Conservation (phyloP, 2,329 filamentous ascomycete genomes). For the Neonectria faginata region DNA sequence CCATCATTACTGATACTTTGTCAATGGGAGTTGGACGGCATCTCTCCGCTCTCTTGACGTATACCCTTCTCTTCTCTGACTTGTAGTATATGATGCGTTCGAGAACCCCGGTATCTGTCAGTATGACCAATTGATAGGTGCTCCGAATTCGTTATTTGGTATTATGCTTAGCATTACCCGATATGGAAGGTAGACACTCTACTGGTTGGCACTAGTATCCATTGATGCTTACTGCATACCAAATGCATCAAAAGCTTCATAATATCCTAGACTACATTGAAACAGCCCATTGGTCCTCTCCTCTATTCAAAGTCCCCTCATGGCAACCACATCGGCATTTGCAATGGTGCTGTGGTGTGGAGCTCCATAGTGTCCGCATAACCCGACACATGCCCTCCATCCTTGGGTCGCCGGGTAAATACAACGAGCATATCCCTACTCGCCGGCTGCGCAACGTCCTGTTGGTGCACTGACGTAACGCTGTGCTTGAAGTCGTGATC, state of each 20-base stretch:
- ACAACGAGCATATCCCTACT: slow-evolving; percentile 46
- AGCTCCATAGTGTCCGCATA: slow-evolving; percentile 40
- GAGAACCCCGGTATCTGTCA: background rate
- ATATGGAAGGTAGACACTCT: slow-evolving; percentile 15
- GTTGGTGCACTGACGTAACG: slow-evolving; percentile 38
- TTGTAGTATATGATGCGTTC: background rate
- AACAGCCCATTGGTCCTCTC: background rate
- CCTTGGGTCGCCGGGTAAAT: slow-evolving; percentile 42
- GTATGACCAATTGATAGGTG: too few relatives aligned
- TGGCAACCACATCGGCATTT: slow-evolving; percentile 40
- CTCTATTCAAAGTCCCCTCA: background rate
- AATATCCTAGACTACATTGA: slow-evolving; percentile 8
- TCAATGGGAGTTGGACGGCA: background rate
- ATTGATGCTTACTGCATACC: slow-evolving; percentile 7
- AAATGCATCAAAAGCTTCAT: background rate
- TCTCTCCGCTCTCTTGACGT: slow-evolving; percentile 8
- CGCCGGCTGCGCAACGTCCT: slow-evolving; percentile 30
- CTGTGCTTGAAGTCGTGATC: slow-evolving; percentile 46
- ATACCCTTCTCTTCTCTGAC: slow-evolving; percentile 3
- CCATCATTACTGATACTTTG: background rate
- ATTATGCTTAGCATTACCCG: slow-evolving; percentile 3
- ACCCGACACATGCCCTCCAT: slow-evolving; percentile 39
- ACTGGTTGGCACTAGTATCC: background rate
- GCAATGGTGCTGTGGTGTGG: slow-evolving; percentile 34
- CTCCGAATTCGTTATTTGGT: background rate